Conservation (phyloP, 2,329 filamentous ascomycete species). For the Aspergillus awamori region DNA sequence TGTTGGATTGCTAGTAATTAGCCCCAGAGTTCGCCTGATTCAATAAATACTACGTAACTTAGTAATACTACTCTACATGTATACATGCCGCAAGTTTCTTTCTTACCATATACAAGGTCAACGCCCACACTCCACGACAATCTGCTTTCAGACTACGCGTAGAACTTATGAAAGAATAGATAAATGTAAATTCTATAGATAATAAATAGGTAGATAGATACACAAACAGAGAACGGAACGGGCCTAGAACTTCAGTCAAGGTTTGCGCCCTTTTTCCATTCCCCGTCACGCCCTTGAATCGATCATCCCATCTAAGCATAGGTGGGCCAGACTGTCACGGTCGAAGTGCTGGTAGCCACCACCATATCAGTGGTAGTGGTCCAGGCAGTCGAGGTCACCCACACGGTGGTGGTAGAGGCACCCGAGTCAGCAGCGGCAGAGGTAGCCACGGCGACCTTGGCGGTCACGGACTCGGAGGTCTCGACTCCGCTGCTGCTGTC, state of each 20-base stretch:
- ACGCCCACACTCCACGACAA: too few relatives aligned
- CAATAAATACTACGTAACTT: too few relatives aligned
- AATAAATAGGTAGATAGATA: background rate
- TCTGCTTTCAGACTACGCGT: too few relatives aligned
- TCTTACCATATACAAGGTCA: too few relatives aligned
- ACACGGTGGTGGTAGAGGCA: conserved; percentile 8
- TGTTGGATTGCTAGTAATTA: too few relatives aligned
- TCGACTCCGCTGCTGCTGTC: background rate
- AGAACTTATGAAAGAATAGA: background rate
- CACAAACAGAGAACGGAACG: background rate
- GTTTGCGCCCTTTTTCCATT: too few relatives aligned
- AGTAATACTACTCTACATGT: too few relatives aligned
- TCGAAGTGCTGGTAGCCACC: conserved; percentile 13
- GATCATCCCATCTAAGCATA: background rate
- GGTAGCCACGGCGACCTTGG: background rate
- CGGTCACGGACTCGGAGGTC: background rate
- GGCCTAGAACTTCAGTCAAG: background rate
- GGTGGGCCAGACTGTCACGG: conserved; percentile 14
- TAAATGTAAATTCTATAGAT: background rate
- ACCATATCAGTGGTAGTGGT: conserved; percentile 11
- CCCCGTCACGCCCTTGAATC: too few relatives aligned
- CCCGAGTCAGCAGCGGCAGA: background rate
- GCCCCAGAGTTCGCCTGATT: too few relatives aligned
- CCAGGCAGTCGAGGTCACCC: conserved; percentile 8
- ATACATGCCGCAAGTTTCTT: too few relatives aligned